Evolutionary conservation across 345 rosid genomes (phyloP).

Genomic region (Arabidopsis arenosa): DNA sequence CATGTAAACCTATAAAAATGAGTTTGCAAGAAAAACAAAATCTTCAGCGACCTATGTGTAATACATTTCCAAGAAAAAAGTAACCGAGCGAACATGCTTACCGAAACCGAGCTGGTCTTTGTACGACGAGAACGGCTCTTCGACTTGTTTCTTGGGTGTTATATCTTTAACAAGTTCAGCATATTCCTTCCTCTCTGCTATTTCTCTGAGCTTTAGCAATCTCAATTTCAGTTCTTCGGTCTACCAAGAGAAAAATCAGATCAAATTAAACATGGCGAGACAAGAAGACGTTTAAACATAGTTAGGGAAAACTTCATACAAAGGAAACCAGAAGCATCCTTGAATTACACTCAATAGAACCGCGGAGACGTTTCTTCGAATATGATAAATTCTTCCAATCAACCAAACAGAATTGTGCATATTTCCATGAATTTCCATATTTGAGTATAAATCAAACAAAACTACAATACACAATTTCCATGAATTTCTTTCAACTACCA

Average conservation of each 20-base stretch:
- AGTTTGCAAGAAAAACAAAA: background rate
- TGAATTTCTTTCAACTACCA: background rate
- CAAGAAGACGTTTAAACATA: background rate
- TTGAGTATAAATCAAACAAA: background rate
- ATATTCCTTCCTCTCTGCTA: conserved; percentile 83
- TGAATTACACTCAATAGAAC: background rate
- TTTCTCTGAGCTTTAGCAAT: conserved; percentile 65
- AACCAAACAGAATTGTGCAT: background rate
- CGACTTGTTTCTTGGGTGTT: conserved; percentile 56
- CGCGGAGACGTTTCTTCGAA: background rate
- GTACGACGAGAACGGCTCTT: conserved; percentile 93
- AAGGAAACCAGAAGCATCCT: background rate
- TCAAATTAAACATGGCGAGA: conserved; percentile 9
- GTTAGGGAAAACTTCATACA: background rate
- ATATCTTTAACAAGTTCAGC: conserved; percentile 89
- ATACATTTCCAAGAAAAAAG: background rate
- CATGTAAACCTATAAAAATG: conserved; percentile 72
- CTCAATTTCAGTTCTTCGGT: conserved; percentile 80
- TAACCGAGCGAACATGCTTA: conserved; percentile 20
- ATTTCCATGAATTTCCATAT: too few relatives aligned
- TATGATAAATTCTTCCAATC: background rate
- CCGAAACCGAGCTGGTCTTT: conserved; percentile 98
- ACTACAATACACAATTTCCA: conserved; percentile 12
- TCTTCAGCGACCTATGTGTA: background rate
- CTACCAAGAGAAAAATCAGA: conserved; percentile 44